A percentile compares a stretch with the other conserved stretches of the same genome.
Evolutionary conservation across 1,139 yeast species (phyloP).

Genomic region (Candida glucosophila): DNA sequence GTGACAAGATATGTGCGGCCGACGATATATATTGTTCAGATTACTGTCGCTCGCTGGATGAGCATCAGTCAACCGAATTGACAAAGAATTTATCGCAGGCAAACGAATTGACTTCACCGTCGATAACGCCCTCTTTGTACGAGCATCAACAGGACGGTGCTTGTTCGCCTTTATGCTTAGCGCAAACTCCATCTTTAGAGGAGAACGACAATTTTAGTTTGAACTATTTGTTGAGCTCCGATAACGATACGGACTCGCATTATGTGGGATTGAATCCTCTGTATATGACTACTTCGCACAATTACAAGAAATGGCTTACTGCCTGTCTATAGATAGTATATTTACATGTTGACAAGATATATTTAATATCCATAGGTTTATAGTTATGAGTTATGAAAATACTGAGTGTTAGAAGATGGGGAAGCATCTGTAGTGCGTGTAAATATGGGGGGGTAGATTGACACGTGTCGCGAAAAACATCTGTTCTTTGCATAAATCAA

Average conservation of each 20-base stretch:
- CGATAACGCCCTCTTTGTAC: constrained; percentile 27
- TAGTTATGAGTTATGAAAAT: constrained; percentile 1
- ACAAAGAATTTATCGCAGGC: constrained; percentile 5
- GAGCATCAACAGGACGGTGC: constrained; percentile 11
- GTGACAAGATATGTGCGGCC: constrained; percentile 50
- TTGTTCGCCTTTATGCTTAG: constrained; percentile 14
- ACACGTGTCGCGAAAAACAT: too few species aligned
- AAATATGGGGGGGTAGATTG: too few species aligned
- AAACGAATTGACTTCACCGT: constrained; percentile 27
- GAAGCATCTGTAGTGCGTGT: too few species aligned
- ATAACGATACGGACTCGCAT: constrained; percentile 10
- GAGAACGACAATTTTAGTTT: constrained; percentile 18
- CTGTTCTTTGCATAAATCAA: too few species aligned
- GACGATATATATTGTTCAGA: constrained; percentile 55
- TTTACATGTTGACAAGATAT: not conserved
- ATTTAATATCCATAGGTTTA: not conserved
- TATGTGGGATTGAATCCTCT: constrained; percentile 7
- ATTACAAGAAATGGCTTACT: constrained; percentile 37
- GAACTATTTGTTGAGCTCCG: constrained; percentile 22
- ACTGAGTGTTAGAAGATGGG: too few species aligned
- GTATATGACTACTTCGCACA: constrained; percentile 22
- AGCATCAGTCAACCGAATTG: constrained; percentile 14
- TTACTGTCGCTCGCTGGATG: constrained; percentile 44
- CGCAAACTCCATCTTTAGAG: constrained; percentile 14
- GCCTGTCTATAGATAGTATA: constrained; percentile 17